These are phyloP conservation scores for Volvariella volvacea DNA, from an alignment of 1,284 basidiomycete genomes.

Conservation along the genomic window DNA sequence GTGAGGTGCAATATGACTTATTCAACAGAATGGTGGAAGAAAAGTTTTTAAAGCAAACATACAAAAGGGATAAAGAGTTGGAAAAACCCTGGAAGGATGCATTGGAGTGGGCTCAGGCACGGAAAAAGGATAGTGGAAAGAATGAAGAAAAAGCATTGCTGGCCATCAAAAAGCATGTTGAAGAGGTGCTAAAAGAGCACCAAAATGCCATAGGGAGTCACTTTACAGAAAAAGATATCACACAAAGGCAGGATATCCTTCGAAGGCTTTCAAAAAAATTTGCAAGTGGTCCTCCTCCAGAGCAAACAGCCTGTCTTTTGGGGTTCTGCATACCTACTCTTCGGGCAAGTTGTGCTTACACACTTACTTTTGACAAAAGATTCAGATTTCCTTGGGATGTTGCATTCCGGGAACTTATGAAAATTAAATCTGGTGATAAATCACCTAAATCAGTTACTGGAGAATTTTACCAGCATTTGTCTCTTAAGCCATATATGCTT, in stretches of 20 bases:
- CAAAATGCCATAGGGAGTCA: constrained; percentile 9
- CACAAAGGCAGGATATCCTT: constrained; percentile 17
- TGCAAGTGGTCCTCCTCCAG: constrained; percentile 1
- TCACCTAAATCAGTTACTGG: no score
- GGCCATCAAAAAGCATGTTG: constrained; percentile 23
- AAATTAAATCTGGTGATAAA: constrained; percentile 51
- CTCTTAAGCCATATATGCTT: no score
- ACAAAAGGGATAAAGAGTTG: no score
- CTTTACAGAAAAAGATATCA: constrained; percentile 13
- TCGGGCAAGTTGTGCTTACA: no score
- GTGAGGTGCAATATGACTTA: no score
- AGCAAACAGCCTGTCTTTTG: no score
- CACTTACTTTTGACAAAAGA: no score
- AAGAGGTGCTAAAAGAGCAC: constrained; percentile 18
- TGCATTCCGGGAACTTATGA: constrained; percentile 40
- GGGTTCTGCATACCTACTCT: no score
- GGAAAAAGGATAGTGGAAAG: constrained; percentile 14
- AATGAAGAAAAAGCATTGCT: constrained; percentile 7
- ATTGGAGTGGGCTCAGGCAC: constrained; percentile 31
- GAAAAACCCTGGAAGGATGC: no score
- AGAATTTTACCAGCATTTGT: no score
- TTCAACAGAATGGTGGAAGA: no score
- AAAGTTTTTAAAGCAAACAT: no score
- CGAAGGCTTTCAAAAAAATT: constrained; percentile 15
- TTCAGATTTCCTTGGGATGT: constrained; percentile 45